A percentile compares a stretch with the other conserved stretches of the same genome.
phyloP scores from a whole-genome alignment of 192 early-diverging fungal species.

The Geosiphon pyriformis region DNA sequence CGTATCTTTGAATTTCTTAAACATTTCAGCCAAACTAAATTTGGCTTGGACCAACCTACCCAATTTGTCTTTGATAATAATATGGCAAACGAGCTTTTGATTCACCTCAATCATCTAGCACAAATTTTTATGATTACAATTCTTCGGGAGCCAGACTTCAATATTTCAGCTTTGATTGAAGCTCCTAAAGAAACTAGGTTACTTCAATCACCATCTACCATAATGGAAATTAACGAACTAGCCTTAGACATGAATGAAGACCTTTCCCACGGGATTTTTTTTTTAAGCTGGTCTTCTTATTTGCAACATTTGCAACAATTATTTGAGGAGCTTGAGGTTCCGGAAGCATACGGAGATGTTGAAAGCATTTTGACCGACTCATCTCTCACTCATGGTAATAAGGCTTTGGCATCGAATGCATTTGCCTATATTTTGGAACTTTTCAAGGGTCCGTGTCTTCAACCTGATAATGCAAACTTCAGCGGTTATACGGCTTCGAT shows the following conservation, averaged over 20 bases:
- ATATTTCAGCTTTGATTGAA: not conserved
- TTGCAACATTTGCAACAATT: conserved; percentile 1
- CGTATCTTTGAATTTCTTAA: not conserved
- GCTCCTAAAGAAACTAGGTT: not conserved
- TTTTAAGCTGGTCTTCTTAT: conserved; percentile 1
- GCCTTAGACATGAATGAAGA: not conserved
- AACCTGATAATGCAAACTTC: not conserved
- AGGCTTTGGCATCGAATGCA: not conserved
- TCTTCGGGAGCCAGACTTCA: not conserved
- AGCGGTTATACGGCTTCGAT: not conserved
- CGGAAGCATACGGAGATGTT: not conserved
- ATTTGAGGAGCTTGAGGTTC: not conserved
- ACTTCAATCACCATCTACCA: not conserved
- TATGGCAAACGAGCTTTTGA: not conserved
- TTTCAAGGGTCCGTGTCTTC: not conserved
- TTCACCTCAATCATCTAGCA: not conserved
- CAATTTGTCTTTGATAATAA: not conserved
- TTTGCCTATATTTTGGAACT: not conserved
- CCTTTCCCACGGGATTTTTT: not conserved
- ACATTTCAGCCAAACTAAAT: not conserved
- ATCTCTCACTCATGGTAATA: not conserved
- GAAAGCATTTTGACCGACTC: not conserved
- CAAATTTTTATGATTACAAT: not conserved
- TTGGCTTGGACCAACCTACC: not conserved
- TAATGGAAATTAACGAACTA: conserved; percentile 2